A percentile compares a stretch with the other conserved stretches of the same genome.
phyloP scores from a whole-genome alignment of 1,284 basidiomycete genomes.

The Pseudozyma sp. region DNA sequence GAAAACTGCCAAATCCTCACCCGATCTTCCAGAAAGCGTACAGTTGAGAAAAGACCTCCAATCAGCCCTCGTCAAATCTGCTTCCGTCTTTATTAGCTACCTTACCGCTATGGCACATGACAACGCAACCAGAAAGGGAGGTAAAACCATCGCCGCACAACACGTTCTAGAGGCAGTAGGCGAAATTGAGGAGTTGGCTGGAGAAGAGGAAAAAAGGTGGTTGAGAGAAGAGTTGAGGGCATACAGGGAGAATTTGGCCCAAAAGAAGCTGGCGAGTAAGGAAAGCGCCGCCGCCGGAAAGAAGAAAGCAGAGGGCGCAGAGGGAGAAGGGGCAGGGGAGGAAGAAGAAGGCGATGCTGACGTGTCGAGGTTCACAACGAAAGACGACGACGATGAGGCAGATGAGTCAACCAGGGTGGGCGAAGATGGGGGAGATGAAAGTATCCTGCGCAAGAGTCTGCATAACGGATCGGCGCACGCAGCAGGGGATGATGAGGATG shows the following conservation, averaged over 20 bases:
- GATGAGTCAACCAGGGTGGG: slow-evolving; percentile 10
- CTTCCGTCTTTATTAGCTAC: slow-evolving; percentile 91
- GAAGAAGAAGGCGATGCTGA: slow-evolving; percentile 16
- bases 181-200: slow-evolving; percentile 76
- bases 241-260: slow-evolving; percentile 9
- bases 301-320: slow-evolving; percentile 1
- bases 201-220: slow-evolving; percentile 74
- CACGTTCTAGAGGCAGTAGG: slow-evolving; percentile 89
- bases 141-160: slow-evolving; percentile 86
- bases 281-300: background rate
- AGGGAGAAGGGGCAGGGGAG: slow-evolving; percentile 4
- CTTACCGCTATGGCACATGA: slow-evolving; percentile 82
- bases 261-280: slow-evolving; percentile 13
- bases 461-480: background rate
- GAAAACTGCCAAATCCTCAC: slow-evolving; percentile 79
- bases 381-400: slow-evolving; percentile 12
- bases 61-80: slow-evolving; percentile 82
- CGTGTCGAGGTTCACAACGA: slow-evolving; percentile 3
- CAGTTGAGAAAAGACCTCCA: slow-evolving; percentile 89
- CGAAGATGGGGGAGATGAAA: slow-evolving; percentile 10
- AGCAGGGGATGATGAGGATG: background rate
- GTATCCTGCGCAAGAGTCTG: slow-evolving; percentile 11
- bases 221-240: slow-evolving; percentile 79
- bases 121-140: slow-evolving; percentile 82
- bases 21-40: slow-evolving; percentile 78